Evolutionary conservation across 2,329 filamentous ascomycete genomes (phyloP).

Genomic region (Trichoderma asperellum): DNA sequence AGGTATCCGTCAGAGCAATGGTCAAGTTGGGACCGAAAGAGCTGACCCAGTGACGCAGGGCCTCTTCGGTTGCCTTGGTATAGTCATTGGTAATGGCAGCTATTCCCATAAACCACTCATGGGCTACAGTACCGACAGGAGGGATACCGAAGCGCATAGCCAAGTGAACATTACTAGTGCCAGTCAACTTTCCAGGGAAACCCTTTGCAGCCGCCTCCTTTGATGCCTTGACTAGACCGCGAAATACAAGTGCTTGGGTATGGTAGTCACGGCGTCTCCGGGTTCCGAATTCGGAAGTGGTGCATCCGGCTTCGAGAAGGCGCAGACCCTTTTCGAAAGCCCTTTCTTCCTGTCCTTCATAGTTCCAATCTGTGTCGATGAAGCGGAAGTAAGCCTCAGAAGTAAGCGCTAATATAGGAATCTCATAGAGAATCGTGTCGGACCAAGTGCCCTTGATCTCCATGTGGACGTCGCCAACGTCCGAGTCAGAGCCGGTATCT

Average conservation of each 20-base stretch:
- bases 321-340: slow-evolving; percentile 79
- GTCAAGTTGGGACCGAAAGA: slow-evolving; percentile 85
- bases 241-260: slow-evolving; percentile 89
- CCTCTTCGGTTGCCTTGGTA: slow-evolving; percentile 78
- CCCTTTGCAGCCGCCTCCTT: slow-evolving; percentile 69
- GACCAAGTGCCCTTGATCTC: slow-evolving; percentile 83
- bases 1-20: slow-evolving; percentile 94
- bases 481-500: slow-evolving; percentile 65
- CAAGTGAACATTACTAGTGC: slow-evolving; percentile 95
- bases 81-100: slow-evolving; percentile 91
- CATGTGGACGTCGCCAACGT: slow-evolving; percentile 76
- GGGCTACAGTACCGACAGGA: slow-evolving; percentile 86
- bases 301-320: slow-evolving; percentile 80
- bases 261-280: slow-evolving; percentile 89
- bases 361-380: slow-evolving; percentile 89
- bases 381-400: slow-evolving; percentile 98
- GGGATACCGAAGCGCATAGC: slow-evolving; percentile 88
- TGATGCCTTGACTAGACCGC: slow-evolving; percentile 78
- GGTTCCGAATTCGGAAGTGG: slow-evolving; percentile 93
- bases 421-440: slow-evolving; percentile 97
- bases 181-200: slow-evolving; percentile 73
- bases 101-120: slow-evolving; percentile 99
- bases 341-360: slow-evolving; percentile 82
- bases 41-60: slow-evolving; percentile 84
- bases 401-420: slow-evolving; percentile 86